A percentile compares a stretch with the other conserved stretches of the same genome.
phyloP scores from a whole-genome alignment of 139 green algal species.

The Gonium pectorale region DNA sequence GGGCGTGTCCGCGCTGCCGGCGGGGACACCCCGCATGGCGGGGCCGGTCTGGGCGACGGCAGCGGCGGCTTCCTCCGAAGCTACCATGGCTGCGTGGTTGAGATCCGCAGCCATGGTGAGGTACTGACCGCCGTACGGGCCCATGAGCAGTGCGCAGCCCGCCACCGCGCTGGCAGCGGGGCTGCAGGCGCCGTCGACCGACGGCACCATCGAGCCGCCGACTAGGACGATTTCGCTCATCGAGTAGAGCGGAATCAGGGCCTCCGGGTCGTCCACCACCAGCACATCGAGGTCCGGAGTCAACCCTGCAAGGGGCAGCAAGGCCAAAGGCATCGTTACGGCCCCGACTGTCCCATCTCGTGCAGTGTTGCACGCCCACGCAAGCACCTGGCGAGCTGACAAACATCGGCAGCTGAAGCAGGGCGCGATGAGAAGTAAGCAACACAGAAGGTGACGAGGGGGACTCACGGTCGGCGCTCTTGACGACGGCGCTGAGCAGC shows the following conservation, averaged over 20 bases:
- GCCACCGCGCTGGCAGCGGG: slow-evolving; percentile 67
- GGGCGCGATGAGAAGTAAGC: too few relatives aligned
- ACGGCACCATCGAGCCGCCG: slow-evolving; percentile 57
- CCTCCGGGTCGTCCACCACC: slow-evolving; percentile 55
- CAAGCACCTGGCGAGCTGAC: too few relatives aligned
- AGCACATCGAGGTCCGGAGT: slow-evolving; percentile 58
- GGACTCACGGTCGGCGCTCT: slow-evolving; percentile 4
- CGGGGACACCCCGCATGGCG: neutral
- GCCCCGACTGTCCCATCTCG: too few relatives aligned
- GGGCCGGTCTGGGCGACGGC: slow-evolving; percentile 43
- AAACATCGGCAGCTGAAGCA: too few relatives aligned
- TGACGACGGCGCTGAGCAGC: slow-evolving; percentile 7
- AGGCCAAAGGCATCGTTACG: too few relatives aligned
- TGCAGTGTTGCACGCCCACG: too few relatives aligned
- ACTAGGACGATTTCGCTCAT: slow-evolving; percentile 55
- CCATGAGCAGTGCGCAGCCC: slow-evolving; percentile 69
- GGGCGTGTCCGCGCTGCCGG: neutral
- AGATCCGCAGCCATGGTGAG: slow-evolving; percentile 69
- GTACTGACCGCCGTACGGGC: slow-evolving; percentile 58
- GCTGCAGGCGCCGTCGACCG: slow-evolving; percentile 49
- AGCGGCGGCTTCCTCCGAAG: slow-evolving; percentile 56
- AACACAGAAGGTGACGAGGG: too few relatives aligned
- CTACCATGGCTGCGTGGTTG: slow-evolving; percentile 61
- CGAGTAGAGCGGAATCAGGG: slow-evolving; percentile 61
- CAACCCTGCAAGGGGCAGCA: neutral